Evolutionary conservation across 208 protist genomes (phyloP), one percentile per base, ranked within the genome.

Genomic region (Leptomonas seymouri): DNA sequence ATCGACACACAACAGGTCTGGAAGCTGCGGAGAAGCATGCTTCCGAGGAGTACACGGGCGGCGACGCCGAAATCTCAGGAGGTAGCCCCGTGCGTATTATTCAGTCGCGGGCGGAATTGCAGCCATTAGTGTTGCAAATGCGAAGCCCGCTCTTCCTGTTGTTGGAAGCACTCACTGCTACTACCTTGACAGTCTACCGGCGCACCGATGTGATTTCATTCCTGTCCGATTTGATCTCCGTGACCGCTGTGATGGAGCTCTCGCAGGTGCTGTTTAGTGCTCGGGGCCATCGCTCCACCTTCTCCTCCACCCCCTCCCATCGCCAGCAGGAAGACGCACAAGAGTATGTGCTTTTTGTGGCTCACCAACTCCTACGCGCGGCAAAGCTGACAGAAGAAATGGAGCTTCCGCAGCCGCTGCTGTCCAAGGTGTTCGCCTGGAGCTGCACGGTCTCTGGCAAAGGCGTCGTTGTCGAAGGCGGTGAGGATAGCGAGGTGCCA

Each of bases 361-460:
- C 87, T 2, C 75, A 82, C 15, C 82, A 90, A 46, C 76, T 93
- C 3, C 81, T 89, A 28, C 85, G 76, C 16, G 84, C 85, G 4
- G 81, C 81, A 18, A 73, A 85, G 50, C 63, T 91, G 36, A 86
- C 78, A 62, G 91, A 96, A 60, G 45, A 67, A 45, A 93, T 96
- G 84, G 79, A 91, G 44, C 46, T 77, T 3, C 65, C 80, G 39
- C 85, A 93, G 64, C 74, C 79, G 2, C 50, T 84, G 14, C 70
- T 96, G 21, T 84, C 84, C 0, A 53, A 84, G 25, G 60, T 74
- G 7, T 79, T 87, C 45, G 63, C 65, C 23, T 68, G 62, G 55
- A 63, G 57, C 49, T 75, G 69, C 44, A 77, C 62, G 23, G 41
- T 56, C 36, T 55, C 68, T 0, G 62, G 73, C n/a, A 73, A 67